Evolutionary conservation across 140 eudicot species (phyloP), one percentile per base, ranked within the genome.

Genomic region (Stevia rebaudiana): DNA sequence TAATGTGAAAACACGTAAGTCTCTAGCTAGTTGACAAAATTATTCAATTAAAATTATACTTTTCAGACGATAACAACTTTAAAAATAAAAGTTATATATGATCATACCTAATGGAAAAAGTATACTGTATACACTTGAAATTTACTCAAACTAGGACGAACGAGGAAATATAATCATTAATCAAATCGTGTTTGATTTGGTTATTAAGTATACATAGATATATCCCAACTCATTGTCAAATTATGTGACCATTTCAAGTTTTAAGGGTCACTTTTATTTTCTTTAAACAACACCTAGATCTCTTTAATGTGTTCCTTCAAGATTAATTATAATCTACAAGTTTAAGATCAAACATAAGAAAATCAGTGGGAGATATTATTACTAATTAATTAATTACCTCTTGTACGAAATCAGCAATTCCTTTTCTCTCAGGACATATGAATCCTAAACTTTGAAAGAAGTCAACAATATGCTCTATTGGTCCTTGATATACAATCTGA

Each of bases 401-500:
- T 67, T 74, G 79, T 18, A 74, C 33, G 69, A 74, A 74, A 59
- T 74, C 79, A 28, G 79, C 79, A 67, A 67, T 39, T 67, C 79
- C 79, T 54, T 74, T 74, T 74, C 79, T 74, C 40, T 74, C 57
- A 25, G 79, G 79, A 50, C 79, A 74, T 59, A 22, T 67, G 63
- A 74, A 74, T 25, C 79, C 79, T 11, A 67, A 39, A 63, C 74
- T 67, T 64, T 67, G 16, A 66, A 74, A 74, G 50, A 74, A 74
- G 16, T 74, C 46, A 18, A 13, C 1, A 67, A 74, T 67, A 24
- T 74, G 79, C 3, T 67, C 74, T 58, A 25, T 50, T 13, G 79
- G 79, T 31, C 79, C 79, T 49, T 74, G 79, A 67, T 74, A 74
- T 48, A 74, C 28, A 60, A 74, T 67, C 0, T 58, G 74, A 23